Conservation (phyloP, 768 basidiomycete species). For the Russula ochroleuca region DNA sequence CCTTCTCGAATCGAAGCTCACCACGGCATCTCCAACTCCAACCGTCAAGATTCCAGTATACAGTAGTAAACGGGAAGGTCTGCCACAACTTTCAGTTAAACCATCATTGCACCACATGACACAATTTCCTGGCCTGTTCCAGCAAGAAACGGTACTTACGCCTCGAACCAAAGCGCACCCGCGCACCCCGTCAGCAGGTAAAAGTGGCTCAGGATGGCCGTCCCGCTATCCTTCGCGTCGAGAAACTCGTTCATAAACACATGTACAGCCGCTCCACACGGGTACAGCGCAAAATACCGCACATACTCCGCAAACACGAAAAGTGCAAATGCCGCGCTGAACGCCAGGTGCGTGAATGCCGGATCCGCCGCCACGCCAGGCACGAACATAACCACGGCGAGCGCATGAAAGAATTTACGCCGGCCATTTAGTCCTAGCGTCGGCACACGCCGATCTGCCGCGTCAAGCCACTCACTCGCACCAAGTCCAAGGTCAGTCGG, state of each 20-base stretch:
- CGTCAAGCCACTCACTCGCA: conserved; percentile 64
- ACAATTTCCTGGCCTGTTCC: neutral
- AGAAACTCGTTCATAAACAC: conserved; percentile 97
- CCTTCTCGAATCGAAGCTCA: conserved; percentile 38
- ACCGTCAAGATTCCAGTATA: conserved; percentile 86
- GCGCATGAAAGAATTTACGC: conserved; percentile 93
- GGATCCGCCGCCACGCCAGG: conserved; percentile 93
- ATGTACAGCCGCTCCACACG: conserved; percentile 89
- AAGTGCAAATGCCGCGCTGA: conserved; percentile 90
- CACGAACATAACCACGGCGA: conserved; percentile 94
- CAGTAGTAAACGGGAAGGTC: conserved; percentile 49
- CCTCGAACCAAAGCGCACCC: conserved; percentile 91
- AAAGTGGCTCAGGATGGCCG: conserved; percentile 96
- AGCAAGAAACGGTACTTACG: conserved; percentile 45
- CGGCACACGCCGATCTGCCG: conserved; percentile 86
- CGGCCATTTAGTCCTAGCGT: conserved; percentile 87
- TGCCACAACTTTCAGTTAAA: conserved; percentile 26
- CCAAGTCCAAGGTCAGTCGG: conserved; percentile 43
- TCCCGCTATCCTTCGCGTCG: conserved; percentile 91
- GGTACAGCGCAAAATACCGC: conserved; percentile 97
- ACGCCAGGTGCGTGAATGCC: conserved; percentile 91
- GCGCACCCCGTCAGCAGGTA: conserved; percentile 96
- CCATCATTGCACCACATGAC: conserved; percentile 11
- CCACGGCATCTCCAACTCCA: conserved; percentile 92
- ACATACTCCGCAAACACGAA: conserved; percentile 98